Evolutionary conservation across 768 basidiomycete species (phyloP), one percentile per base, ranked within the genome.

Genomic region (Mycena indigotica): DNA sequence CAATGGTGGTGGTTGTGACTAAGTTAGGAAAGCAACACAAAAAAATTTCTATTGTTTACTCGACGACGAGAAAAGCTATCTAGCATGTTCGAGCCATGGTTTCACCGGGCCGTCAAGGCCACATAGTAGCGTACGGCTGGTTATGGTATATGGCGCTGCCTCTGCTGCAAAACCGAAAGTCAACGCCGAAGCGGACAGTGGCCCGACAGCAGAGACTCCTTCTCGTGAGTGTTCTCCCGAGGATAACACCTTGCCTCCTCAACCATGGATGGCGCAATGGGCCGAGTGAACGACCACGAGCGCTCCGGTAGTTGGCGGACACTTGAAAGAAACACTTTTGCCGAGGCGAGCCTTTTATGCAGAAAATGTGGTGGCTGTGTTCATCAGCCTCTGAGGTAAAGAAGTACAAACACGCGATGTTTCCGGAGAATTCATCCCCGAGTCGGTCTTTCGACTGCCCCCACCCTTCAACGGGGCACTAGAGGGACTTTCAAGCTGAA

Each of bases 111-210:
- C 48, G 32, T 56, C 55, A 56, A 56, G 24, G 55, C 46, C 46
- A 50, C 55, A 56, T 49, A 56, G 55, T 46, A 50, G 46, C 55
- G 29, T 50, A 38, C 30, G 48, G 48, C 55, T 23, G 55, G 55
- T 50, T 50, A 35, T 40, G 55, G 55, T 19, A 56, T 56, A 56
- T 56, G 55, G 39, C 55, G 55, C 32, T 49, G 55, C 32, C 28
- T 38, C 16, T 8, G 23, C 55, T 49, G 49, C 16, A 44, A 44
- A 6, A 19, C 29, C 46, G 29, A 50, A 28, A 50, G 55, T 56
- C 55, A 40, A 56, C 55, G 49, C 55, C 48, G 25, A 38, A 50
- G 55, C 49, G 55, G 55, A 38, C 55, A 38, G 25, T 16, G 49
- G 30, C n/a, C 17, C 25, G 46, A 28, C 32, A 26, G 48, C 28